Conservation (phyloP, 192 early-diverging fungal genomes). For the Linnemannia elongata region DNA sequence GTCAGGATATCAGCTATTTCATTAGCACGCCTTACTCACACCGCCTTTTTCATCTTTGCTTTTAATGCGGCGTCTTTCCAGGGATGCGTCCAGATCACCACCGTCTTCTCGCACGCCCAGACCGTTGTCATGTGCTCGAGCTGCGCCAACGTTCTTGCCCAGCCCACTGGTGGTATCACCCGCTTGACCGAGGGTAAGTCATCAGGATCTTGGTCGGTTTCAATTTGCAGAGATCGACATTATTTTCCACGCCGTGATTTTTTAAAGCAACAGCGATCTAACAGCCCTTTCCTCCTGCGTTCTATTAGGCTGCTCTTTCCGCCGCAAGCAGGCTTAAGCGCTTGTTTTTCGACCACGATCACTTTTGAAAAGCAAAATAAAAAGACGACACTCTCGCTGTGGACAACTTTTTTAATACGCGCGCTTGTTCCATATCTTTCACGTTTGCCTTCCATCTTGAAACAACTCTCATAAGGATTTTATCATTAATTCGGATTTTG, state of each 20-base stretch:
- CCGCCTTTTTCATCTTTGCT: not conserved
- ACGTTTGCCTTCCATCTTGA: not conserved
- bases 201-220: not conserved
- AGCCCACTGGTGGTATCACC: constrained; percentile 99
- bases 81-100: constrained; percentile 98
- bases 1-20: too few relatives aligned
- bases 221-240: not conserved
- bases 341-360: constrained; percentile 21
- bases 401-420: constrained; percentile 1
- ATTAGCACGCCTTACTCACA: not conserved
- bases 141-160: constrained; percentile 97
- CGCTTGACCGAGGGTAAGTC: constrained; percentile 93
- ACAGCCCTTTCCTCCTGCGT: not conserved
- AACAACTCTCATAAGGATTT: not conserved
- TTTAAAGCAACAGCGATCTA: not conserved
- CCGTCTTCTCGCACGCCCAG: constrained; percentile 99
- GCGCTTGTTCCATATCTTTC: not conserved
- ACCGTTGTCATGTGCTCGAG: constrained; percentile 97
- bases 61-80: not conserved
- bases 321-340: constrained; percentile 60
- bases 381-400: constrained; percentile 2
- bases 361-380: constrained; percentile 4
- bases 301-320: constrained; percentile 55
- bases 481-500: not conserved
- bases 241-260: not conserved